Percentiles rank a stretch among this genome's conserved stretches.
Conservation (phyloP, 345 rosid species). For the Euclidium syriacum region DNA sequence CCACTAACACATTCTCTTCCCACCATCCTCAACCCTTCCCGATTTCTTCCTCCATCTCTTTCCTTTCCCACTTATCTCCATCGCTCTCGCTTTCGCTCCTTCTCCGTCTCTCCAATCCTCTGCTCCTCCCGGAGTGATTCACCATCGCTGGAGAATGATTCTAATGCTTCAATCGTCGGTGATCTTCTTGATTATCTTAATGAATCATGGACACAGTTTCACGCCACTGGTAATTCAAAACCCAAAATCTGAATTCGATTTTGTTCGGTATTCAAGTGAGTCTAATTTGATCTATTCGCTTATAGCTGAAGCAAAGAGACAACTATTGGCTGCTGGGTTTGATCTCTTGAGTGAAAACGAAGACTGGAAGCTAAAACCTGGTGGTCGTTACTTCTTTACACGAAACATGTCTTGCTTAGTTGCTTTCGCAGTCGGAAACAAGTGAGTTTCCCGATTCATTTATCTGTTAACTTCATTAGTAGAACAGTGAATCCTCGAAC, state of each 20-base stretch:
- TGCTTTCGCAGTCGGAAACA: constrained; percentile 89
- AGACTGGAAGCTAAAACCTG: constrained; percentile 85
- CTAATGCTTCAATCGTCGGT: constrained; percentile 45
- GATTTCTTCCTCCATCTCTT: constrained; percentile 17
- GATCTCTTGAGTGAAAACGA: constrained; percentile 67
- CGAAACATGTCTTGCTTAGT: constrained; percentile 91
- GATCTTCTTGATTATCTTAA: constrained; percentile 77
- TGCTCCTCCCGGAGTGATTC: constrained; percentile 29
- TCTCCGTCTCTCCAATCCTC: constrained; percentile 31
- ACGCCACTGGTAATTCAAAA: constrained; percentile 58
- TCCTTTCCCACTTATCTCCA: constrained; percentile 18
- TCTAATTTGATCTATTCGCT: not conserved
- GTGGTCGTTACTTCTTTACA: constrained; percentile 90
- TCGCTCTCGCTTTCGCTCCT: constrained; percentile 28
- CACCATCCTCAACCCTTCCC: constrained; percentile 19
- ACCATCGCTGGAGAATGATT: constrained; percentile 3
- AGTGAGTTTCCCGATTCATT: constrained; percentile 43
- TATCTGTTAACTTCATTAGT: not conserved
- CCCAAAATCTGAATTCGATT: not conserved
- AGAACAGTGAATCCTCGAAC: not conserved
- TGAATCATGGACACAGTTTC: constrained; percentile 95
- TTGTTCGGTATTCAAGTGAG: not conserved
- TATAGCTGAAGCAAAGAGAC: constrained; percentile 82
- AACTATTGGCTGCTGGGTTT: constrained; percentile 69
- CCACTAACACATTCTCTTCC: constrained; percentile 39